Evolutionary conservation across 1,139 yeast genomes (phyloP).

Genomic region (Zhuliangozyma blackwelliae): DNA sequence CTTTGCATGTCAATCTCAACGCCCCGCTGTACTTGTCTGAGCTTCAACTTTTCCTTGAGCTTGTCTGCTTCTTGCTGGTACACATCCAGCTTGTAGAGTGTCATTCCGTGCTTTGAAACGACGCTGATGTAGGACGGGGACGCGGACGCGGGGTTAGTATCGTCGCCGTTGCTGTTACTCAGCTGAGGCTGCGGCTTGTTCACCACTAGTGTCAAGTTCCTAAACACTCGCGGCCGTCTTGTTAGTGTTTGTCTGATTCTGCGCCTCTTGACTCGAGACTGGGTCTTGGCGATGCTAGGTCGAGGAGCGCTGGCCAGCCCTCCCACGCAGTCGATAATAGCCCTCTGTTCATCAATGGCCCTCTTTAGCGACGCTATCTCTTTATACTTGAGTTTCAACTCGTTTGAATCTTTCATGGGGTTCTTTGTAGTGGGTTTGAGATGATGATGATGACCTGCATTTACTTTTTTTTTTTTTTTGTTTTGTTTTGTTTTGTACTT

Average conservation of each 20-base stretch:
- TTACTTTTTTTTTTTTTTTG: neutral
- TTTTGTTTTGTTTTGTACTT: neutral
- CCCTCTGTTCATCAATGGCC: conserved; percentile 20
- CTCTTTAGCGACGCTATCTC: conserved; percentile 31
- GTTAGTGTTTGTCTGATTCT: conserved; percentile 2
- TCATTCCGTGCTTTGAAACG: conserved; percentile 31
- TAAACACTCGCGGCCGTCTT: conserved; percentile 3
- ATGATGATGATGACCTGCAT: neutral
- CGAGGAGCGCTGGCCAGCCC: no score
- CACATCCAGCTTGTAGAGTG: conserved; percentile 30
- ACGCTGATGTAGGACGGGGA: conserved; percentile 5
- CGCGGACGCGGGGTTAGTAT: conserved; percentile 1
- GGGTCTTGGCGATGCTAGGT: no score
- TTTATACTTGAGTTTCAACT: conserved; percentile 25
- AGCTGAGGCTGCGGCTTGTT: neutral
- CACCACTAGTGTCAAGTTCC: conserved; percentile 6
- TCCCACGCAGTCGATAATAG: neutral
- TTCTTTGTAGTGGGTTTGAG: neutral
- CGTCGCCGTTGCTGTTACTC: neutral
- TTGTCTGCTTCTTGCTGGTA: conserved; percentile 28
- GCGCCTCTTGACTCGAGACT: no score
- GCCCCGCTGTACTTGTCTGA: conserved; percentile 4
- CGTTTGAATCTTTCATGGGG: conserved; percentile 14
- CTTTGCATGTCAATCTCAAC: no score
- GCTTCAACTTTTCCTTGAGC: conserved; percentile 1